Conservation (phyloP, 2,329 filamentous ascomycete species). For the Aspergillus uvarum region DNA sequence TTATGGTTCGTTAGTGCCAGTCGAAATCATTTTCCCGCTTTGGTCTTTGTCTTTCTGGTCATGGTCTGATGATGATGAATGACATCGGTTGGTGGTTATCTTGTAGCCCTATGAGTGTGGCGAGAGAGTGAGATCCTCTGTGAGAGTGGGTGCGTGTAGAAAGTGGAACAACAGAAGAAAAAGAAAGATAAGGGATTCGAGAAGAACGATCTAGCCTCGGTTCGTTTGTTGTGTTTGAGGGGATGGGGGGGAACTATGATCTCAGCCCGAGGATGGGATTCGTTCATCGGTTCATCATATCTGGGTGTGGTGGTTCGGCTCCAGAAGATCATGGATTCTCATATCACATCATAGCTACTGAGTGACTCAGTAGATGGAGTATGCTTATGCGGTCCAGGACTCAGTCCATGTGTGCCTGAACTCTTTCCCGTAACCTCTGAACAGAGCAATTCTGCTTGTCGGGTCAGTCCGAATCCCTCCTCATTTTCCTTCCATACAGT, state of each 20-base stretch:
- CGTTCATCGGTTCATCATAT: background rate
- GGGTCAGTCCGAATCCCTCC: background rate
- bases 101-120: background rate
- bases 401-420: background rate
- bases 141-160: no score
- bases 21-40: no score
- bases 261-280: background rate
- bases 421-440: background rate
- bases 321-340: background rate
- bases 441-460: background rate
- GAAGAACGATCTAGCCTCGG: background rate
- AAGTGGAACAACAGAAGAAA: no score
- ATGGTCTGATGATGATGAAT: conserved; percentile 4
- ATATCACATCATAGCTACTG: no score
- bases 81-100: background rate
- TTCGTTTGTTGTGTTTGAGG: background rate
- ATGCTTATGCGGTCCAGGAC: no score
- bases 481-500: background rate
- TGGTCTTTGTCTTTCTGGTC: background rate
- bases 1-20: background rate
- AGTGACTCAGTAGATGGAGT: no score
- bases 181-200: no score
- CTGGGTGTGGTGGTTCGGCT: background rate
- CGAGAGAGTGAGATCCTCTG: background rate
- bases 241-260: background rate